A percentile compares a stretch with the other conserved stretches of the same genome.
phyloP scores from a whole-genome alignment of 495 filamentous ascomycete species.

The Neurospora cerealis region DNA sequence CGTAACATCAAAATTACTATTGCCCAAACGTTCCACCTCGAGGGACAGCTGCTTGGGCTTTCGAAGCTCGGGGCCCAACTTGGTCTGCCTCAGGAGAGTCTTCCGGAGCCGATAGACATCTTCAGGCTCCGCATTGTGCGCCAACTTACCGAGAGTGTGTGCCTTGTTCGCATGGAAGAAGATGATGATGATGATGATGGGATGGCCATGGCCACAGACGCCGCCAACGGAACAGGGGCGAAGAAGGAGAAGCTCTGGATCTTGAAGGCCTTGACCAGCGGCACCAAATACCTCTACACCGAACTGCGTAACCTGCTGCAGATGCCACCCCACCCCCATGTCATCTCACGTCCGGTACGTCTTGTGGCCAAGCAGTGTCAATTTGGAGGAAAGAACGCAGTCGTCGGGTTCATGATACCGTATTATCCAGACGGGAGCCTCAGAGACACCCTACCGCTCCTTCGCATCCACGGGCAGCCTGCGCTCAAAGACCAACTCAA shows the following conservation, averaged over 20 bases:
- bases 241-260: slow-evolving; percentile 25
- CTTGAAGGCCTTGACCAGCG: slow-evolving; percentile 39
- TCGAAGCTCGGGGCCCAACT: slow-evolving; percentile 19
- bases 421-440: slow-evolving; percentile 33
- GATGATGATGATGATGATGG: background rate
- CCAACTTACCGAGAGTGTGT: slow-evolving; percentile 38
- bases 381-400: slow-evolving; percentile 35
- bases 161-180: slow-evolving; percentile 27
- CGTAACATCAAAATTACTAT: slow-evolving; percentile 27
- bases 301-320: slow-evolving; percentile 36
- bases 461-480: slow-evolving; percentile 29
- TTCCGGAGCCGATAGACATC: slow-evolving; percentile 31
- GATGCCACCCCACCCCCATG: slow-evolving; percentile 31
- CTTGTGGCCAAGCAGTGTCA: slow-evolving; percentile 35
- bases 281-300: slow-evolving; percentile 37
- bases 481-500: slow-evolving; percentile 25
- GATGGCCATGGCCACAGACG: background rate
- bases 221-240: background rate
- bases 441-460: slow-evolving; percentile 31
- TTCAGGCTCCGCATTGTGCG: slow-evolving; percentile 27
- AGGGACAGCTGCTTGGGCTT: slow-evolving; percentile 28
- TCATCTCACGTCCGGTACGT: slow-evolving; percentile 31
- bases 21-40: slow-evolving; percentile 32
- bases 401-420: slow-evolving; percentile 36
- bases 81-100: slow-evolving; percentile 14